Conservation (phyloP, 441 rosid genomes). For the California macrophylla region DNA sequence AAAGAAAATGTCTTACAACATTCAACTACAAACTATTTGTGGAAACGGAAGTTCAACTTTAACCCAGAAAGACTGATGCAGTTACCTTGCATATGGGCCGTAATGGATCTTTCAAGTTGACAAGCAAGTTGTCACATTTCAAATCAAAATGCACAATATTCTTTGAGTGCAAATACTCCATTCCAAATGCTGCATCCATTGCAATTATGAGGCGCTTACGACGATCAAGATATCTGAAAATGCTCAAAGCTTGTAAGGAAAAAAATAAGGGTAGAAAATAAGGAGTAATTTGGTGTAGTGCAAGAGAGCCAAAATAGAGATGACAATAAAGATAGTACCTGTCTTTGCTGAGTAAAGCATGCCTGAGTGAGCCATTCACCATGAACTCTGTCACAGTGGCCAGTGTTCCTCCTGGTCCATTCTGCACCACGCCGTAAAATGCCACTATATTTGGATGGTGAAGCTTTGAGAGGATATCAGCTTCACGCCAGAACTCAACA, state of each 20-base stretch:
- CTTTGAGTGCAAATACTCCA: constrained; percentile 69
- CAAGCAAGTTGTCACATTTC: constrained; percentile 70
- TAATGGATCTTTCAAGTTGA: constrained; percentile 68
- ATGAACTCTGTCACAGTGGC: constrained; percentile 66
- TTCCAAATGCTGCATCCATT: constrained; percentile 70
- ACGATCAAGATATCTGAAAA: constrained; percentile 44
- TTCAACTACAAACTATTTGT: not conserved
- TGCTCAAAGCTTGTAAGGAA: not conserved
- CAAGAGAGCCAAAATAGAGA: not conserved
- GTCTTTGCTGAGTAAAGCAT: constrained; percentile 53
- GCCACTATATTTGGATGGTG: constrained; percentile 78
- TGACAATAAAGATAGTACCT: constrained; percentile 25
- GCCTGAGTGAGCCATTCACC: constrained; percentile 69
- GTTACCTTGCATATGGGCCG: constrained; percentile 66
- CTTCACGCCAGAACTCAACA: constrained; percentile 64
- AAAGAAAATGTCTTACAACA: not conserved
- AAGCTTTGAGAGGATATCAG: constrained; percentile 51
- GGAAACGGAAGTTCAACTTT: not conserved
- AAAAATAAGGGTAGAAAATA: not conserved
- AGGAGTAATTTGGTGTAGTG: not conserved
- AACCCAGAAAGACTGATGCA: not conserved
- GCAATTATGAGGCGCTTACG: constrained; percentile 51
- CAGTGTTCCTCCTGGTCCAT: constrained; percentile 57
- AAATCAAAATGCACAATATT: constrained; percentile 65
- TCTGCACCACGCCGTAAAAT: constrained; percentile 58